Evolutionary conservation across 371 early-diverging fungal species (phyloP).

Genomic region (Mortierella sp.): DNA sequence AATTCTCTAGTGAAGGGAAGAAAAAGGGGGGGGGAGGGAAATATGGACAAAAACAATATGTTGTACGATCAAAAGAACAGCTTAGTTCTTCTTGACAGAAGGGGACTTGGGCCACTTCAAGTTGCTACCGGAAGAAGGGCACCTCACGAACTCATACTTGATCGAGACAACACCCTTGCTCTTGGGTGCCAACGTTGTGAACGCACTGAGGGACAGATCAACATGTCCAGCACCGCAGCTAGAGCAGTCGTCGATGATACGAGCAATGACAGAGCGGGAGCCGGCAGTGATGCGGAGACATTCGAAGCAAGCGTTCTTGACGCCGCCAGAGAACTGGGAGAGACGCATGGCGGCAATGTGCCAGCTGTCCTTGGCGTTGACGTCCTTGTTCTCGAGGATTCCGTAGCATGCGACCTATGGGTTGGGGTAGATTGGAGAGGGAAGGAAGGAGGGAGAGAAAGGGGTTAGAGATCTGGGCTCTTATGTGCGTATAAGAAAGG

Average conservation of each 20-base stretch:
- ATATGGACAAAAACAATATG: neutral
- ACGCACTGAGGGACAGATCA: constrained; percentile 26
- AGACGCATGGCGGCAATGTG: constrained; percentile 25
- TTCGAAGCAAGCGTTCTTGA: constrained; percentile 24
- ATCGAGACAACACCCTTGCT: constrained; percentile 9
- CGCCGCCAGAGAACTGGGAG: neutral
- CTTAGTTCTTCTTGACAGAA: constrained; percentile 8
- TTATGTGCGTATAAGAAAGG: neutral
- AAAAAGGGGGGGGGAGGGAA: neutral
- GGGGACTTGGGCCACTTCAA: constrained; percentile 33
- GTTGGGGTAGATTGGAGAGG: neutral
- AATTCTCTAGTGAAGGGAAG: neutral
- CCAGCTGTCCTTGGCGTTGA: constrained; percentile 24
- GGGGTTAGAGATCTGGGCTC: neutral
- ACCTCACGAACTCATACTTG: constrained; percentile 19
- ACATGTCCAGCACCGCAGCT: constrained; percentile 15
- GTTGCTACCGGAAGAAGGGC: constrained; percentile 7
- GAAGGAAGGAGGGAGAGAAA: neutral
- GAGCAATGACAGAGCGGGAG: constrained; percentile 22
- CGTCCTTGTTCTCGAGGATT: constrained; percentile 13
- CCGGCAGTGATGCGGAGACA: constrained; percentile 21
- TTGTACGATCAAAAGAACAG: neutral
- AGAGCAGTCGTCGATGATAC: constrained; percentile 24
- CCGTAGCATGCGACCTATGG: constrained; percentile 31
- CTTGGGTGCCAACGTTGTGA: constrained; percentile 16